Percentiles rank a stretch among this genome's conserved stretches.
These are phyloP conservation scores for Aspergillus bombycis DNA, from an alignment of 2,329 filamentous ascomycete species.

Conservation along the genomic window DNA sequence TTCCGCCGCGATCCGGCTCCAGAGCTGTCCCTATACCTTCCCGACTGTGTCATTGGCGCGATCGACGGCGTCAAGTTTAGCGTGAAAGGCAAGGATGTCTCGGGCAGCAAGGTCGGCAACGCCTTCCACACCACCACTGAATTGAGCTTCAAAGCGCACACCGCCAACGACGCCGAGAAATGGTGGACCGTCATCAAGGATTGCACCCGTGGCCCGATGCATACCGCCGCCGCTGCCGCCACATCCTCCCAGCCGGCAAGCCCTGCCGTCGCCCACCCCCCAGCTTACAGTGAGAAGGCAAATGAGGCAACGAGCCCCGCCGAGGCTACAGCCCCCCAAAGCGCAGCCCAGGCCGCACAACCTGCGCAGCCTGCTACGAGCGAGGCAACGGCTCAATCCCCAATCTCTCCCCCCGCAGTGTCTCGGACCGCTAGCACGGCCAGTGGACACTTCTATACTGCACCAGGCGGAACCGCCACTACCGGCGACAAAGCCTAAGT, in stretches of 20 bases:
- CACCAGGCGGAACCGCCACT: conserved; percentile 11
- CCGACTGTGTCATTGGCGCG: conserved; percentile 79
- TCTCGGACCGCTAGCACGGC: conserved; percentile 15
- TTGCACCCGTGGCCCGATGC: conserved; percentile 23
- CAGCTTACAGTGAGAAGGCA: conserved; percentile 31
- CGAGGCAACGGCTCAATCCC: conserved; percentile 3
- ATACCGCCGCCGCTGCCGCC: conserved; percentile 16
- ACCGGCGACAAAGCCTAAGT: conserved; percentile 12
- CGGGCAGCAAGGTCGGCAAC: conserved; percentile 73
- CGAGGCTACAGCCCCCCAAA: background rate
- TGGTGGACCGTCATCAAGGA: conserved; percentile 76
- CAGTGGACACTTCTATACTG: conserved; percentile 2
- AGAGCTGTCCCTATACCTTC: conserved; percentile 87
- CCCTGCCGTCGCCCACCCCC: conserved; percentile 25
- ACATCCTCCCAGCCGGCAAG: conserved; percentile 15
- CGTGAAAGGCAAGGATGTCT: conserved; percentile 91
- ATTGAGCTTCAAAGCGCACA: conserved; percentile 84
- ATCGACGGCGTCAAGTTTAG: conserved; percentile 82
- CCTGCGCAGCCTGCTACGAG: background rate
- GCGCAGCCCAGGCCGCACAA: background rate
- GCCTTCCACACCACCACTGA: conserved; percentile 81
- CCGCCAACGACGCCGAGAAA: conserved; percentile 74
- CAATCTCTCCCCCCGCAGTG: conserved; percentile 11
- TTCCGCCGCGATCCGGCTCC: conserved; percentile 63
- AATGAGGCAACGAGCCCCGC: conserved; percentile 13